Evolutionary conservation across 208 protist genomes (phyloP), one percentile per base, ranked within the genome.

Genomic region (Herpetomonas samuelpessoai): DNA sequence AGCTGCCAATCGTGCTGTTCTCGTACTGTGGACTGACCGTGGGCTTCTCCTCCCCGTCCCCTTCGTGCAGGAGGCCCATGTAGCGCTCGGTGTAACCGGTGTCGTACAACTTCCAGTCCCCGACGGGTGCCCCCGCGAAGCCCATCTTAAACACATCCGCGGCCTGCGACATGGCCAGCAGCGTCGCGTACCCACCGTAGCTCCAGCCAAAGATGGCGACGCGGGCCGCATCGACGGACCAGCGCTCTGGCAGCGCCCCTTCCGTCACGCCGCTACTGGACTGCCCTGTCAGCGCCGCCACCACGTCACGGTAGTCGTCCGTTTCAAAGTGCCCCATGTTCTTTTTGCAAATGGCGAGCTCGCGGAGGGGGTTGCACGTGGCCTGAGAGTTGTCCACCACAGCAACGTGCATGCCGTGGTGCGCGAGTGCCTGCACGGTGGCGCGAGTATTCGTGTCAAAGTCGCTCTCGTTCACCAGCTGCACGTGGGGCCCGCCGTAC

Each of bases 81-180:
- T 96, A 96, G 27, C 91, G 83, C 57, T 93, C 88, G 14, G 91
- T 96, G 78, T 96, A 95, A 30, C 81, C 86, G 0, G 83, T 94
- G 70, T 96, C 88, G 68, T 96, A 96, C n/a, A 94, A 71, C 44
- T 63, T 74, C 86, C 88, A 96, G 65, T 95, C 86, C 1, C 78
- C 76, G 1, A 96, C 88, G 1, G 91, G 91, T 1, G 91, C 91
- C 6, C 91, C 91, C 1, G 87, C 70, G 53, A 91, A 86, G 41
- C 86, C 91, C 1, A 94, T 79, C 45, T 82, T 71, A 51, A 96
- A 96, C 9, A 88, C 69, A 52, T 91, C 66, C 12, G 87, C 46
- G 1, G 85, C 83, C 62, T 91, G 86, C 22, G 69, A 82, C 88
- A 96, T 91, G 16, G 85, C 85, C 28, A 95, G 73, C 55, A 95